These are phyloP conservation scores for Umbellularia californica DNA, from an alignment of 164 flowering plant genomes.

Conservation along the genomic window DNA sequence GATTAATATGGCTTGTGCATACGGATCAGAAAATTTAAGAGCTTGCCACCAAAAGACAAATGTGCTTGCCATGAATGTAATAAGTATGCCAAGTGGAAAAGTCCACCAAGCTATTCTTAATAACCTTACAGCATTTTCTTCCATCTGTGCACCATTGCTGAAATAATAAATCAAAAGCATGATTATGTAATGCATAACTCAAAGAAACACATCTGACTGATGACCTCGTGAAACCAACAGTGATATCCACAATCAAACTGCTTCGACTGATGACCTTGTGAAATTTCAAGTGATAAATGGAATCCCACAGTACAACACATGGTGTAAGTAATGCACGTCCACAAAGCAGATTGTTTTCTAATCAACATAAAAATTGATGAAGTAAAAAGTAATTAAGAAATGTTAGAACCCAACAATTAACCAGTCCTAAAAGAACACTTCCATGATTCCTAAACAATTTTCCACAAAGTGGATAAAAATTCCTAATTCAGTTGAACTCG, in stretches of 20 bases:
- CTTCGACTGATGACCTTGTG: background rate
- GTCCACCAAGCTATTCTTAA: constrained; percentile 65
- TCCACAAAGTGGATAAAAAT: too few species aligned
- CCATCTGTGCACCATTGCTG: constrained; percentile 52
- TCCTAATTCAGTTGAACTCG: background rate
- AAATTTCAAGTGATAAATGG: background rate
- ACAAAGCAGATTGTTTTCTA: background rate
- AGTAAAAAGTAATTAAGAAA: too few species aligned
- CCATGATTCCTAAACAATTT: too few species aligned
- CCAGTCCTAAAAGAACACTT: too few species aligned
- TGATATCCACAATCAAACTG: background rate
- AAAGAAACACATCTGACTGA: background rate
- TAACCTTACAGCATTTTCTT: constrained; percentile 48
- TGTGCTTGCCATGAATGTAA: constrained; percentile 36
- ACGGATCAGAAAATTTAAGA: constrained; percentile 38
- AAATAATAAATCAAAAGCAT: constrained; percentile 1
- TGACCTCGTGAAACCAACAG: background rate
- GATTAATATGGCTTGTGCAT: constrained; percentile 47
- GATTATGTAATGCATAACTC: background rate
- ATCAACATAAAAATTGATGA: too few species aligned
- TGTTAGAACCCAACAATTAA: too few species aligned
- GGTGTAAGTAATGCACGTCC: background rate
- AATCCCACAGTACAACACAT: background rate
- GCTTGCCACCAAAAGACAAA: constrained; percentile 51
- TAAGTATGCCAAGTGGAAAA: constrained; percentile 52